Conservation (phyloP, 768 basidiomycete species). For the Strobilomyces dryophilus region DNA sequence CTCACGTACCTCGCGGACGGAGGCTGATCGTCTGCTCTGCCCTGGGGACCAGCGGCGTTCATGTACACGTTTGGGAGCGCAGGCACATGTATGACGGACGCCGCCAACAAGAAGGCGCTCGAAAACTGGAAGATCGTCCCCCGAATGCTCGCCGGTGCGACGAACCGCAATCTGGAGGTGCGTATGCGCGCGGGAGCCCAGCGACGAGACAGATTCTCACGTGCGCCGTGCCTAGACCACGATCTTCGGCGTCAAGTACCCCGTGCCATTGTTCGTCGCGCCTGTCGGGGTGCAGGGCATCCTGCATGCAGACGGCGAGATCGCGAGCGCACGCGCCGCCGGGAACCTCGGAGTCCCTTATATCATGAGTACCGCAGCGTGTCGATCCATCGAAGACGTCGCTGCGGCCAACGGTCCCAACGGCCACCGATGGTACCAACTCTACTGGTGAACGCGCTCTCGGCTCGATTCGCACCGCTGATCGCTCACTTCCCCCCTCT, state of each 20-base stretch:
- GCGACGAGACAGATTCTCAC: not conserved
- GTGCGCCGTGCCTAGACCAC: constrained; percentile 50
- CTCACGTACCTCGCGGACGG: not conserved
- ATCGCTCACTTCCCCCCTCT: not conserved
- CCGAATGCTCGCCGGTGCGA: constrained; percentile 66
- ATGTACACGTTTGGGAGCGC: constrained; percentile 77
- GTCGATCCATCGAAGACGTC: constrained; percentile 73
- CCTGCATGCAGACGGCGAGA: constrained; percentile 66
- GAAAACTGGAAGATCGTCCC: constrained; percentile 74
- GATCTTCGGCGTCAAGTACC: constrained; percentile 62
- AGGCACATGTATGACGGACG: constrained; percentile 64
- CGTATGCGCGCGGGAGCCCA: constrained; percentile 11
- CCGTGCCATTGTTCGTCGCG: constrained; percentile 60
- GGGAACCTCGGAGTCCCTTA: constrained; percentile 59
- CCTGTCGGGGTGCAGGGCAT: constrained; percentile 83
- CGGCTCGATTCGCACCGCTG: no score
- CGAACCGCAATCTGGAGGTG: constrained; percentile 57
- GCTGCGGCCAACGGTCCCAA: constrained; percentile 61
- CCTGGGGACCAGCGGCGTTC: constrained; percentile 56
- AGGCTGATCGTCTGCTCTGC: not conserved
- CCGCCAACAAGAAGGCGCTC: constrained; percentile 60
- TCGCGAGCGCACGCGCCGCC: constrained; percentile 65
- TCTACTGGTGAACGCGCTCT: constrained; percentile 57
- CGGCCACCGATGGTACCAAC: constrained; percentile 73
- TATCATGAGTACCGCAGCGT: constrained; percentile 72